Conservation (phyloP, 768 basidiomycete genomes). For the Podaxis sp. region DNA sequence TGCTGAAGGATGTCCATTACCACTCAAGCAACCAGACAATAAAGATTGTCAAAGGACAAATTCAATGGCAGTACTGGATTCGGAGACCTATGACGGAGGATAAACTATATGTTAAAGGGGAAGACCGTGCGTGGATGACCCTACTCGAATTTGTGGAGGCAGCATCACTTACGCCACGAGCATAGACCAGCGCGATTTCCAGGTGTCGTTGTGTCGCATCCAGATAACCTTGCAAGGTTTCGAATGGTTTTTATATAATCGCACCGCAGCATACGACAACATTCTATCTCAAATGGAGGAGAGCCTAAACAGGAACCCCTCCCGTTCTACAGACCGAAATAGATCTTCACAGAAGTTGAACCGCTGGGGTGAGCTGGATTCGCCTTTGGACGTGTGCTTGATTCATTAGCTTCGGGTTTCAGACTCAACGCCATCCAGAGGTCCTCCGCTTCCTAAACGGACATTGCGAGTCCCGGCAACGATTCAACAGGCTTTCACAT, state of each 20-base stretch:
- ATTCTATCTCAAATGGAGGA: slow-evolving; percentile 76
- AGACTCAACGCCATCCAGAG: slow-evolving; percentile 25
- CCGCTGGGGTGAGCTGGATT: slow-evolving; percentile 35
- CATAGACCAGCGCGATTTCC: slow-evolving; percentile 3
- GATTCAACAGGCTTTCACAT: slow-evolving; percentile 43
- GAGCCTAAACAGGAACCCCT: slow-evolving; percentile 30
- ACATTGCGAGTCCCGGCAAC: slow-evolving; percentile 33
- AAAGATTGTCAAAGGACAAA: slow-evolving; percentile 76
- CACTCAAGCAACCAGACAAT: slow-evolving; percentile 92
- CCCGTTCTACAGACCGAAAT: slow-evolving; percentile 29
- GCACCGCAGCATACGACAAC: slow-evolving; percentile 84
- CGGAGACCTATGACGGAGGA: slow-evolving; percentile 76
- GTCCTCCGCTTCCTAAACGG: slow-evolving; percentile 26
- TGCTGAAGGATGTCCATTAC: slow-evolving; percentile 86
- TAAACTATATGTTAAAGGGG: slow-evolving; percentile 55
- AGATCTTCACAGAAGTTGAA: slow-evolving; percentile 38
- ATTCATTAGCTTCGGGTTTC: background rate
- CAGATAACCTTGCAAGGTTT: slow-evolving; percentile 80
- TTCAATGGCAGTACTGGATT: slow-evolving; percentile 96
- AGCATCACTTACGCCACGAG: background rate
- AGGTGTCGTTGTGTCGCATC: slow-evolving; percentile 64
- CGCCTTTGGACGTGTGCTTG: background rate
- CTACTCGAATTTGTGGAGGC: too few species aligned
- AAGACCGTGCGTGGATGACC: slow-evolving; percentile 46
- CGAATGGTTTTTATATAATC: slow-evolving; percentile 93